Evolutionary conservation across 768 basidiomycete genomes (phyloP), one percentile per base, ranked within the genome.

Genomic region (Asterophora parasitica): DNA sequence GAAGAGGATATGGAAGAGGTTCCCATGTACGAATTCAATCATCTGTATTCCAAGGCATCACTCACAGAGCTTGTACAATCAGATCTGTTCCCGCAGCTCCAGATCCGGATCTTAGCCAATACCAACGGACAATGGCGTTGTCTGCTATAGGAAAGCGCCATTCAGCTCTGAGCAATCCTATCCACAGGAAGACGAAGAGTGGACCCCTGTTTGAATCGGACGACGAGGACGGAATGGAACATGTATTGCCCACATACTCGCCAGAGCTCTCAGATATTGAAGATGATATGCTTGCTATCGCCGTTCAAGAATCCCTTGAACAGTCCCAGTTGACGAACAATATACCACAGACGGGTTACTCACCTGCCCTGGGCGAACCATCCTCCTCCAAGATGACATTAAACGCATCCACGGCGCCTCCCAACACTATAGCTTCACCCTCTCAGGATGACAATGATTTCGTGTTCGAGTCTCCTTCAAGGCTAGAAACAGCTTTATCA

Each of bases 1-100:
- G 71, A 67, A 10, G 74, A 69, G 56, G 89, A 85, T 49, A 93
- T 90, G 88, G 92, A 92, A 60, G 85, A 91, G 62, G 81, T 90
- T 17, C 56, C 63, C 44, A 82, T 88, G 89, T 87, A 67, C 48
- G 82, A 15, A 11, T 13, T 34, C 65, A 10, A 31, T 17, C 42
- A 11, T 48, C 43, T n/a, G 37, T 37, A 50, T 38, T 1, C 23
- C 31, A 7, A 17, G 23, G 12, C 10, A 36, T 28, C 27, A 19
- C 6, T 39, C 35, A 35, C 39, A 23, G 48, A 33, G 37, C 42
- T 15, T 31, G 36, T 58, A 17, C 44, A 16, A 28, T 48, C 32
- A 75, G 74, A 47, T 71, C 76, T 39, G 50, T 44, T 12, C 44
- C 65, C 28, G 58, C 58, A 16, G 53, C 61, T 2, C 63, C 69